A percentile compares a stretch with the other conserved stretches of the same genome.
Conservation (phyloP, 495 filamentous ascomycete genomes). For the Halenospora varia region DNA sequence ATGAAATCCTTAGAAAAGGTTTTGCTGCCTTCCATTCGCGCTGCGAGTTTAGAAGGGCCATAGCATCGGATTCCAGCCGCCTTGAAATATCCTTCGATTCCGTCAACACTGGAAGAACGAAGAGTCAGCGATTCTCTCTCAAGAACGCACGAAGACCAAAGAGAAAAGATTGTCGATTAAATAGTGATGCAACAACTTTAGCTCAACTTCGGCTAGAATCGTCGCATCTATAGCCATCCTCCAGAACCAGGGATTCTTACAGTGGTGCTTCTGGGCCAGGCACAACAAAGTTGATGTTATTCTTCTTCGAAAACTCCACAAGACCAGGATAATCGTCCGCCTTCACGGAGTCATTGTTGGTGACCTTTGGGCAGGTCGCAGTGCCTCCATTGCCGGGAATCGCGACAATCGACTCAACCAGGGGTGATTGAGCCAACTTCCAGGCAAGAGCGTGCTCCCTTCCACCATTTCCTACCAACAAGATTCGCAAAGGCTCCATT, state of each 20-base stretch:
- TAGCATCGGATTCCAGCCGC: conserved; percentile 77
- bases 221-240: too few species aligned
- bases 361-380: conserved; percentile 62
- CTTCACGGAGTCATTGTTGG: conserved; percentile 63
- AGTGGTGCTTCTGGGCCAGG: conserved; percentile 91
- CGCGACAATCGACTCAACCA: conserved; percentile 59
- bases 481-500: conserved; percentile 46
- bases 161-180: too few species aligned
- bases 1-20: conserved; percentile 98
- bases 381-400: conserved; percentile 91
- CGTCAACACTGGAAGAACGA: too few species aligned
- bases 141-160: too few species aligned
- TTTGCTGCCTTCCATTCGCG: conserved; percentile 92
- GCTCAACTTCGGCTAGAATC: too few species aligned
- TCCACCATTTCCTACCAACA: conserved; percentile 90
- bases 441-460: conserved; percentile 93
- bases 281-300: conserved; percentile 77
- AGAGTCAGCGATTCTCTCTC: too few species aligned
- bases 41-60: conserved; percentile 81
- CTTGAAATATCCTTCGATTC: conserved; percentile 80
- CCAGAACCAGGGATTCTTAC: too few species aligned
- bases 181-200: too few species aligned
- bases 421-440: conserved; percentile 81
- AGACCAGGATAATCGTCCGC: conserved; percentile 72
- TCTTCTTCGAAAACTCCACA: conserved; percentile 66